A percentile compares a stretch with the other conserved stretches of the same genome.
Evolutionary conservation across 768 basidiomycete genomes (phyloP).

Genomic region (Dioszegia hungarica): DNA sequence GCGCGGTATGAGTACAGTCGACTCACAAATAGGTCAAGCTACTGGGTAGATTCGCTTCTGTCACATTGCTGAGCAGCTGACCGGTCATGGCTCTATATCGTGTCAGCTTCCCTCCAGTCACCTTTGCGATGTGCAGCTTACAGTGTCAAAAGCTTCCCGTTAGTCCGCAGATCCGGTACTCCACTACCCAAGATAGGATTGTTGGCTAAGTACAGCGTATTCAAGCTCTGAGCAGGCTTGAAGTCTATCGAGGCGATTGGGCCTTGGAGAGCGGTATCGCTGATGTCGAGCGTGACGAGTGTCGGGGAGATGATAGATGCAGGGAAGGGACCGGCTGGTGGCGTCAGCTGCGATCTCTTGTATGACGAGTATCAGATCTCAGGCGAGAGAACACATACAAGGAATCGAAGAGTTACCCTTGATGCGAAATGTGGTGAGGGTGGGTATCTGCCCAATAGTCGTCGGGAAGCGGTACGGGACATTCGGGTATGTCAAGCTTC

Average conservation of each 20-base stretch:
- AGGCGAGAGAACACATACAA: constrained; percentile 24
- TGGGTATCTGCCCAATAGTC: constrained; percentile 40
- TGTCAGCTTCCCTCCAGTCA: constrained; percentile 4
- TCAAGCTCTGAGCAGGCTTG: constrained; percentile 13
- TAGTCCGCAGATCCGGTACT: constrained; percentile 33
- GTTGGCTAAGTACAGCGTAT: constrained; percentile 39
- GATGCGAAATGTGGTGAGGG: constrained; percentile 37
- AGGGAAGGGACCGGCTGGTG: constrained; percentile 43
- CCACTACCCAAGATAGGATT: constrained; percentile 42
- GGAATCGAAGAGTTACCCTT: constrained; percentile 44
- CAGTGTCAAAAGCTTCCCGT: constrained; percentile 30
- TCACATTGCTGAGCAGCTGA: constrained; percentile 34
- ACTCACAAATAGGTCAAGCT: constrained; percentile 45
- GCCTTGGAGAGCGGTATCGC: constrained; percentile 42
- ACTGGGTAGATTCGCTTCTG: constrained; percentile 26
- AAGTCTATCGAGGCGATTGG: constrained; percentile 32
- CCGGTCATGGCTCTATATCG: constrained; percentile 42
- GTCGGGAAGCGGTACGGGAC: constrained; percentile 37
- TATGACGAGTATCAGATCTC: not conserved
- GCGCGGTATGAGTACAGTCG: not conserved
- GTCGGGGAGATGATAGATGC: constrained; percentile 26
- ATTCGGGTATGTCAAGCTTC: constrained; percentile 42
- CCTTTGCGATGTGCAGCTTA: constrained; percentile 12
- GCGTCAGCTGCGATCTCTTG: not conserved
- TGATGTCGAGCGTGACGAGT: constrained; percentile 41